Conservation (phyloP, 495 filamentous ascomycete species). For the Apodospora peruviana region DNA sequence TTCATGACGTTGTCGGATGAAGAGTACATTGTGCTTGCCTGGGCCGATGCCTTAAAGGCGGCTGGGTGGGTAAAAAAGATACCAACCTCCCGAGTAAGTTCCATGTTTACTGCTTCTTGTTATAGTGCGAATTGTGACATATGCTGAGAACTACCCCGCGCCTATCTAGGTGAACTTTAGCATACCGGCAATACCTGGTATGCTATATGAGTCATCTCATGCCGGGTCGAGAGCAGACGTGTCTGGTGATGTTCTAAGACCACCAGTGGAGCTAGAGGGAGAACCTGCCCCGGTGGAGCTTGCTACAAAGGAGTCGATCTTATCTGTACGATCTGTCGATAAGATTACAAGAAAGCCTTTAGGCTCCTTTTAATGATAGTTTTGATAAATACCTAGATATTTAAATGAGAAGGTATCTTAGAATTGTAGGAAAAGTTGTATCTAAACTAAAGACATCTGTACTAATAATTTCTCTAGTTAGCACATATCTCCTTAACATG, state of each 20-base stretch:
- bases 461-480: neutral
- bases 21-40: conserved; percentile 28
- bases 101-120: neutral
- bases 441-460: neutral
- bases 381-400: neutral
- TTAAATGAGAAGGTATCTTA: neutral
- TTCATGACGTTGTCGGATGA: conserved; percentile 29
- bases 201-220: neutral
- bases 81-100: conserved; percentile 3
- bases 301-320: too few species aligned
- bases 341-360: neutral
- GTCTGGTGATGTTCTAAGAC: neutral
- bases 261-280: neutral
- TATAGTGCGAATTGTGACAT: neutral
- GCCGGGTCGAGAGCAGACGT: neutral
- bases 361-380: neutral
- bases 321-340: neutral
- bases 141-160: too few species aligned
- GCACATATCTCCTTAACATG: too few species aligned
- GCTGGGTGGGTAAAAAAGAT: conserved; percentile 29
- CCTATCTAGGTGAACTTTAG: neutral
- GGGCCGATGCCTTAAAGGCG: conserved; percentile 25
- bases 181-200: neutral
- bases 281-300: neutral
- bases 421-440: neutral